Base-by-base conservation (phyloP, 106 monocot genomes). In the Hemerocallis citrina region DNA sequence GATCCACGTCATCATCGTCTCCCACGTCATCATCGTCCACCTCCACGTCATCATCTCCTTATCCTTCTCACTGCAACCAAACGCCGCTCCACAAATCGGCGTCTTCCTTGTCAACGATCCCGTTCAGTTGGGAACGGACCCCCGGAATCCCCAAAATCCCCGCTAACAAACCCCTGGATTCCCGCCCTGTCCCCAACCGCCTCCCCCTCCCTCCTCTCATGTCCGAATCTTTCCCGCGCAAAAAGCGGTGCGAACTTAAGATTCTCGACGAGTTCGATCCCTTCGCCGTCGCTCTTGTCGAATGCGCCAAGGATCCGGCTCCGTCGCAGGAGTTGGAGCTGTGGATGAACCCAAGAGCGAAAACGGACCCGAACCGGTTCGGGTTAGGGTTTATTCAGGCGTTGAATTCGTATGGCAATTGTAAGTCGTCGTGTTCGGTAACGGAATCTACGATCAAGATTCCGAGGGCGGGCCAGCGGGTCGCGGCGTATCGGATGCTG, bases 271-370 rank as follows among this genome's bases (percentile, higher is more conserved):
- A 59, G 5, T 3, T 33, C 22, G 59, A 59, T 15, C 59, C 59
- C 24, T 59, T 59, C 59, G 59, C 39, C 5, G 39, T 15, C 39
- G 59, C 59, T 2, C 13, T 39, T 3, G 11, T 40, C 13, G 59
- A 59, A 13, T 59, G 59, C 59, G 23, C 59, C 12, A 59, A 59
- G 59, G 39, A 24, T 25, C 37, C 59, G 22, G n/a, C n/a, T n/a
- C 38, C 34, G 23, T 11, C 59, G 15, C 25, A 59, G 15, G 30
- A 22, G 12, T 23, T 14, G 15, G 59, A 39, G 22, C 37, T 13
- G 13, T 59, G 59, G 59, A 59, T 59, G 8, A 25, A 12, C 24
- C 3, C 2, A 3, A 40, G 59, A 7, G 8, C 59, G 13, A 4
- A 21, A 7, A 9, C 50, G 25, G 50, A 27, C 9, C 1, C 16